Evolutionary conservation across 805 yeast species (phyloP).

Genomic region (Yamadazyma endophytica): DNA sequence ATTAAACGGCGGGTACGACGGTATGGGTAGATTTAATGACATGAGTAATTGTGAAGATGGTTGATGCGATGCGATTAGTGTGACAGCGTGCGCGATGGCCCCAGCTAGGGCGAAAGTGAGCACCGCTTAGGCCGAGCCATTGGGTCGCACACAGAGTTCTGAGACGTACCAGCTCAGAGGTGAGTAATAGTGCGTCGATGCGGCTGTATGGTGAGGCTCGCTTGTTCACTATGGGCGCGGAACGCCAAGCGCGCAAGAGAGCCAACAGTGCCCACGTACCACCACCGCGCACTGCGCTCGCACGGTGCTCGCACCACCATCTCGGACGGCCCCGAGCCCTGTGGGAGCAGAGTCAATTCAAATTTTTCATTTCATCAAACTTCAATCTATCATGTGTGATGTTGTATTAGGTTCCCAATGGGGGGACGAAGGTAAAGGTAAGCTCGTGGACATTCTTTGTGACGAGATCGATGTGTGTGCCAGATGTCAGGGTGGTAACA

Average conservation of each 20-base stretch:
- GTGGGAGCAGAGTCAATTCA: too few species aligned
- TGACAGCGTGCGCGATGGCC: neutral
- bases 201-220: neutral
- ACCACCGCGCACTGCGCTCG: too few species aligned
- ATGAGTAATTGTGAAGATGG: neutral
- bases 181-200: neutral
- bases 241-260: conserved; percentile 2
- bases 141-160: neutral
- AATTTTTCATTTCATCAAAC: too few species aligned
- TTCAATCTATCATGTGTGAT: conserved; percentile 76
- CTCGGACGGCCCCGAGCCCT: too few species aligned
- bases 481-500: conserved; percentile 98
- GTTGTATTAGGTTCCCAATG: conserved; percentile 98
- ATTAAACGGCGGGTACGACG: conserved; percentile 70
- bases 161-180: too few species aligned
- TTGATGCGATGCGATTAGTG: neutral
- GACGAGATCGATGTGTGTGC: conserved; percentile 96
- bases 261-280: too few species aligned
- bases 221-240: conserved; percentile 1
- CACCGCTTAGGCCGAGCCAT: neutral
- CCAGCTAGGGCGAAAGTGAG: conserved; percentile 1
- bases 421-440: conserved; percentile 99
- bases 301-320: too few species aligned
- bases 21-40: conserved; percentile 35
- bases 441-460: conserved; percentile 90